phyloP scores from a whole-genome alignment of 2,329 filamentous ascomycete genomes.

The Neonectria sp. region DNA sequence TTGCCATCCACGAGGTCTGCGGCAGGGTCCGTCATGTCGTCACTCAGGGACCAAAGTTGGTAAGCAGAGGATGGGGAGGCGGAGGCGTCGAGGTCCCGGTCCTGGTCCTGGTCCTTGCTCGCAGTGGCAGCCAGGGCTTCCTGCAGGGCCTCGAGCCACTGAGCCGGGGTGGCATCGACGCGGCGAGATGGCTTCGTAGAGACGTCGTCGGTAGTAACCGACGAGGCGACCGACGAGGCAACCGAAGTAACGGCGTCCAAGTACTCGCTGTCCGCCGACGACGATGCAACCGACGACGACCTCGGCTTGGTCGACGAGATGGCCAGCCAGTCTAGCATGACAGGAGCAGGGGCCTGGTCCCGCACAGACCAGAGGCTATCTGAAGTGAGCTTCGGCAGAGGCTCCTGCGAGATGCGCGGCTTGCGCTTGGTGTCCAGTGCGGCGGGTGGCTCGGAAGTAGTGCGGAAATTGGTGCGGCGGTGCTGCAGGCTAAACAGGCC shows the following conservation, averaged over 20 bases:
- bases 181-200: slow-evolving; percentile 29
- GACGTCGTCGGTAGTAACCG: slow-evolving; percentile 34
- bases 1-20: slow-evolving; percentile 16
- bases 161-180: slow-evolving; percentile 45
- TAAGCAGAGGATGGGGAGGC: slow-evolving; percentile 38
- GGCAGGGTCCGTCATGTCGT: slow-evolving; percentile 13
- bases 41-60: slow-evolving; percentile 46
- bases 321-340: slow-evolving; percentile 42
- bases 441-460: slow-evolving; percentile 44
- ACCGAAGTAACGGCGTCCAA: slow-evolving; percentile 17
- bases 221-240: slow-evolving; percentile 28
- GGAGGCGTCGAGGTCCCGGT: slow-evolving; percentile 22
- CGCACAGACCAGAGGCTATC: slow-evolving; percentile 54
- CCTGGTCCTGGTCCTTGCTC: slow-evolving; percentile 29
- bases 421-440: slow-evolving; percentile 53
- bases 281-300: slow-evolving; percentile 40
- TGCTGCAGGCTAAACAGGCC: slow-evolving; percentile 47
- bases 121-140: slow-evolving; percentile 38
- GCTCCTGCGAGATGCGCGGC: slow-evolving; percentile 47
- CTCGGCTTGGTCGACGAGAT: slow-evolving; percentile 41
- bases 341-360: slow-evolving; percentile 31
- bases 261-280: slow-evolving; percentile 35
- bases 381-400: slow-evolving; percentile 51
- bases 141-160: slow-evolving; percentile 59
- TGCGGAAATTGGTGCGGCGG: slow-evolving; percentile 46